phyloP scores from a whole-genome alignment of 192 early-diverging fungal species.

The Backusella macrospora region DNA sequence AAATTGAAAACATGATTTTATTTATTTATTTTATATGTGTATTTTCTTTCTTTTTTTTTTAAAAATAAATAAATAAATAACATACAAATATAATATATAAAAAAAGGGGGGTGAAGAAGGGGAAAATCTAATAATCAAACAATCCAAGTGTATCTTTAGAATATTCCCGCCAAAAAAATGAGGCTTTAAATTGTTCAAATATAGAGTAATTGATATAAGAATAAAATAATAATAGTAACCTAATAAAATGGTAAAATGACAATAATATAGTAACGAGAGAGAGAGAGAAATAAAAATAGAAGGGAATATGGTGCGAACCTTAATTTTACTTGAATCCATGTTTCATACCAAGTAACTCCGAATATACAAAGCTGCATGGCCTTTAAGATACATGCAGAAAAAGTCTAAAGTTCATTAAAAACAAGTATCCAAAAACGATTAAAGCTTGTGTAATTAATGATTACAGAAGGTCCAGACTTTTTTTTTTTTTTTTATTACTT shows the following conservation, averaged over 20 bases:
- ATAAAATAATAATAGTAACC: background rate
- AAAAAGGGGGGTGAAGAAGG: background rate
- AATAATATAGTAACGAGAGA: slow-evolving; percentile 4
- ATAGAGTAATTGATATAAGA: slow-evolving; percentile 8
- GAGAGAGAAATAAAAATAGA: background rate
- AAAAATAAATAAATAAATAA: background rate
- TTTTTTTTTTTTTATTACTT: background rate
- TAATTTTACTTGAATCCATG: slow-evolving; percentile 17
- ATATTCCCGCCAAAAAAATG: slow-evolving; percentile 17
- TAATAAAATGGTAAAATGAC: no score
- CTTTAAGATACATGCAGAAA: slow-evolving; percentile 5
- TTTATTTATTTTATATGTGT: background rate
- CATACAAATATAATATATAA: background rate
- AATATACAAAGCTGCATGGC: background rate
- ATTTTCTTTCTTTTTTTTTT: background rate
- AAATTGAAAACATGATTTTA: background rate
- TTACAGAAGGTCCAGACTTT: slow-evolving; percentile 9
- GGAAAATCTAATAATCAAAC: background rate
- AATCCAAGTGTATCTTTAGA: slow-evolving; percentile 8
- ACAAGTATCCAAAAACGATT: slow-evolving; percentile 6
- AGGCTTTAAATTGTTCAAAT: slow-evolving; percentile 6
- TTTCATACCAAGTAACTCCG: slow-evolving; percentile 17
- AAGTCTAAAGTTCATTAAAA: slow-evolving; percentile 15
- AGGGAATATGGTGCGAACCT: slow-evolving; percentile 5
- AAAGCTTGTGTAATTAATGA: slow-evolving; percentile 13